These are phyloP conservation scores for Hsuehochloa calcarea DNA, from an alignment of 176 grass and related monocot genomes.

Conservation along the genomic window DNA sequence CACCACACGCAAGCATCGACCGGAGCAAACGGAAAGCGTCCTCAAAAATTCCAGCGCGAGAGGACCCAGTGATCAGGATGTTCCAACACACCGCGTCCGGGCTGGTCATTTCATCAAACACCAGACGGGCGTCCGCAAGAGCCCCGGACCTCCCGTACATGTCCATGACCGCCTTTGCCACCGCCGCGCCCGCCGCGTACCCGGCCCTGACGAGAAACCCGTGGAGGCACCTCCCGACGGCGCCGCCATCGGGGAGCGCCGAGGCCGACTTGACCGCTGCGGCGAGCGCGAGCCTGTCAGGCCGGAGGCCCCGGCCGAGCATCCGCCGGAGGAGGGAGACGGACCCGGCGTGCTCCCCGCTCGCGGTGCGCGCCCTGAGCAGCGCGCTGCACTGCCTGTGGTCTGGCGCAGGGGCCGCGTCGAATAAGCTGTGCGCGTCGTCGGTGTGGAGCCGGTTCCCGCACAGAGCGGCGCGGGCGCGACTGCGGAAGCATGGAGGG, in stretches of 20 bases:
- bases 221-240: constrained; percentile 49
- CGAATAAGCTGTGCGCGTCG: constrained; percentile 32
- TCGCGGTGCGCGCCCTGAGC: constrained; percentile 26
- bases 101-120: constrained; percentile 55
- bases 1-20: constrained; percentile 37
- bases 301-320: constrained; percentile 16
- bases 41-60: constrained; percentile 23
- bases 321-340: constrained; percentile 33
- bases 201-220: constrained; percentile 46
- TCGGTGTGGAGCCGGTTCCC: not conserved
- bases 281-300: constrained; percentile 51
- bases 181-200: constrained; percentile 14
- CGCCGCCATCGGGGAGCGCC: not conserved
- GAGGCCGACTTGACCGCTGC: constrained; percentile 50
- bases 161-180: constrained; percentile 62
- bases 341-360: constrained; percentile 3
- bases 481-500: not conserved
- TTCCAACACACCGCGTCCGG: constrained; percentile 66
- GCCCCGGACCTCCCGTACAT: constrained; percentile 48
- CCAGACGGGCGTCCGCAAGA: constrained; percentile 27
- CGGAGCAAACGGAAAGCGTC: constrained; percentile 37
- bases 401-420: constrained; percentile 38
- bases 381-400: constrained; percentile 24
- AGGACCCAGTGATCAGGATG: constrained; percentile 50
- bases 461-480: not conserved